Conservation (phyloP, 139 green algal species). For the Tetradesmus lagerheimii region DNA sequence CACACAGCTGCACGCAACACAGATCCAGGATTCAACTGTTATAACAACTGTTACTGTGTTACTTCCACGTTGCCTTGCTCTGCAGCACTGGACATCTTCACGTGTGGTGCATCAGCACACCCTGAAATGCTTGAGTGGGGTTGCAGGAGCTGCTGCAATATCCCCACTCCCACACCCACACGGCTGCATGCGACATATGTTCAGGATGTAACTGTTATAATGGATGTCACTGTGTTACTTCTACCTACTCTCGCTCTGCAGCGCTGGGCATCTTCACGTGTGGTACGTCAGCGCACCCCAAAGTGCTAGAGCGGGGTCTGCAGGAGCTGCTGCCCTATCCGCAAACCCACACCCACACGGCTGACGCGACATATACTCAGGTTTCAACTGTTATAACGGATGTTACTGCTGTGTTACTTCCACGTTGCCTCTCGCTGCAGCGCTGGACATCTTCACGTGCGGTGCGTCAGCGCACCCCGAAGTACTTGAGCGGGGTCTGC, state of each 20-base stretch:
- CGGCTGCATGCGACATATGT: neutral
- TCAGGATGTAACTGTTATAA: no score
- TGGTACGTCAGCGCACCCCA: neutral
- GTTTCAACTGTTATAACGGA: no score
- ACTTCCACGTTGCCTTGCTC: neutral
- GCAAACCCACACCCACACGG: no score
- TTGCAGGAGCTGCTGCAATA: neutral
- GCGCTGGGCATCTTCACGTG: neutral
- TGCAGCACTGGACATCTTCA: constrained; percentile 34
- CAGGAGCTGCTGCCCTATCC: neutral
- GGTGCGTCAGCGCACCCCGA: neutral
- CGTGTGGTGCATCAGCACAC: neutral
- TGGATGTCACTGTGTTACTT: no score
- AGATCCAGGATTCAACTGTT: no score
- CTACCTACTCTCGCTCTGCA: neutral
- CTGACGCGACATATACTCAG: no score
- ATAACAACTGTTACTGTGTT: no score
- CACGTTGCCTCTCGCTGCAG: neutral
- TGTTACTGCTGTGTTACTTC: no score
- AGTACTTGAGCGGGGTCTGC: neutral
- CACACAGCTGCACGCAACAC: no score
- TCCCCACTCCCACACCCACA: neutral
- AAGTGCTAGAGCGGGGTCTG: neutral
- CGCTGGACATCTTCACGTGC: constrained; percentile 37
- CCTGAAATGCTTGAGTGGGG: neutral